A percentile compares a stretch with the other conserved stretches of the same genome.
These are phyloP conservation scores for Nicotiana tomentosiformis DNA, from an alignment of 257 asterid genomes.

Conservation along the genomic window DNA sequence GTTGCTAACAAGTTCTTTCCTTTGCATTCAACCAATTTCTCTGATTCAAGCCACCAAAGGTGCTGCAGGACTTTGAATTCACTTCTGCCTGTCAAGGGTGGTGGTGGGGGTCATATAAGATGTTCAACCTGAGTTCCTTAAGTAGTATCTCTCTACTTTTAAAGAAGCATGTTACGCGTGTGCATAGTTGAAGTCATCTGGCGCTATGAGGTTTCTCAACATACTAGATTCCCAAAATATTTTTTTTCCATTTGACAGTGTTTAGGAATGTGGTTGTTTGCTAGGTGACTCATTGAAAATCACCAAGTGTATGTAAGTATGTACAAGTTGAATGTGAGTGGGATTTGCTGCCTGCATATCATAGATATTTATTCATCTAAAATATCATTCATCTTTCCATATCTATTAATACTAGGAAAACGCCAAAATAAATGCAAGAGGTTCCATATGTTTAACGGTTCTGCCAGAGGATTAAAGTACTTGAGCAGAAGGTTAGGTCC, in stretches of 20 bases:
- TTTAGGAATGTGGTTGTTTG: not conserved
- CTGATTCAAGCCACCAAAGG: too few species aligned
- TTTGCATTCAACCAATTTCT: not conserved
- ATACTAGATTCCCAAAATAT: not conserved
- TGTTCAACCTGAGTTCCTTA: not conserved
- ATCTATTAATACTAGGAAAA: not conserved
- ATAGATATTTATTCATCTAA: not conserved
- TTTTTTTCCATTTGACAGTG: not conserved
- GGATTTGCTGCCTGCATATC: not conserved
- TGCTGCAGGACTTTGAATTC: not conserved
- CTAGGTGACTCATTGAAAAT: not conserved
- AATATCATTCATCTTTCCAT: not conserved
- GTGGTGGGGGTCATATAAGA: not conserved
- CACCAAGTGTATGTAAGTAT: not conserved
- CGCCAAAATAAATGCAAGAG: not conserved
- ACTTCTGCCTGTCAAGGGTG: not conserved
- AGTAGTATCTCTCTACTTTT: not conserved
- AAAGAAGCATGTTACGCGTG: not conserved
- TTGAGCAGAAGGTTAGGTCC: not conserved
- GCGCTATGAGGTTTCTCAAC: not conserved
- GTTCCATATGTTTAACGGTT: not conserved
- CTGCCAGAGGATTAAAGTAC: not conserved
- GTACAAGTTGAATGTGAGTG: not conserved
- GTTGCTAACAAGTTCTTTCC: not conserved
- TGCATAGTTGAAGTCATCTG: not conserved